Conservation (phyloP, 805 yeast species). For the Kluyveromyces lactis region DNA sequence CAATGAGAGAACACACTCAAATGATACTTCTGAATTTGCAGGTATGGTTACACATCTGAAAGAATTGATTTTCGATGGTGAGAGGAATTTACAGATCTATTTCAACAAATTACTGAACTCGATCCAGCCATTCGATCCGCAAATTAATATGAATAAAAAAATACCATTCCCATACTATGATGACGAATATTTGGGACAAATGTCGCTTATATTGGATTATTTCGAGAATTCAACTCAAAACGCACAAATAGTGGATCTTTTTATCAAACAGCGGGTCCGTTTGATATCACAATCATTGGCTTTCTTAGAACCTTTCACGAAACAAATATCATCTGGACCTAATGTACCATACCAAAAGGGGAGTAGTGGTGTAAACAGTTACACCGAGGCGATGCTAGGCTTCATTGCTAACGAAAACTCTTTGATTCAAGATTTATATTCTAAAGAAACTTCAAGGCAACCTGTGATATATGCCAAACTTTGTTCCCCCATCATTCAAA, state of each 20-base stretch:
- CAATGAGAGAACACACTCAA: slow-evolving; percentile 19
- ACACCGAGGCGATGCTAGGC: slow-evolving; percentile 43
- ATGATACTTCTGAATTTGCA: slow-evolving; percentile 39
- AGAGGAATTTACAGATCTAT: slow-evolving; percentile 42
- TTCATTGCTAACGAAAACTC: slow-evolving; percentile 43
- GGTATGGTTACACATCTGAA: slow-evolving; percentile 60
- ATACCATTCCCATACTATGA: slow-evolving; percentile 35
- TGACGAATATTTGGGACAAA: slow-evolving; percentile 30
- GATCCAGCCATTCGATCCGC: slow-evolving; percentile 39
- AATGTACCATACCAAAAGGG: slow-evolving; percentile 53
- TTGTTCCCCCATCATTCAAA: slow-evolving; percentile 30
- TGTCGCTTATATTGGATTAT: slow-evolving; percentile 38
- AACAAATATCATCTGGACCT: slow-evolving; percentile 30
- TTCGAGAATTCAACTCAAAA: slow-evolving; percentile 32
- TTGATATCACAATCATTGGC: slow-evolving; percentile 37
- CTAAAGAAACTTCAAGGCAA: slow-evolving; percentile 26
- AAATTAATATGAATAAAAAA: slow-evolving; percentile 32
- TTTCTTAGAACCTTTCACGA: slow-evolving; percentile 39
- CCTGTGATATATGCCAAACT: slow-evolving; percentile 27
- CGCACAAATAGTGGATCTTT: slow-evolving; percentile 28
- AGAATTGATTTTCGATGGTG: slow-evolving; percentile 48
- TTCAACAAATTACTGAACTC: slow-evolving; percentile 39
- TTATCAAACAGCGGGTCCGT: slow-evolving; percentile 36
- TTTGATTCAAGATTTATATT: slow-evolving; percentile 36
- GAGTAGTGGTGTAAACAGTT: slow-evolving; percentile 47